phyloP scores from a whole-genome alignment of 805 yeast species.

The Wickerhamiella australiensis region DNA sequence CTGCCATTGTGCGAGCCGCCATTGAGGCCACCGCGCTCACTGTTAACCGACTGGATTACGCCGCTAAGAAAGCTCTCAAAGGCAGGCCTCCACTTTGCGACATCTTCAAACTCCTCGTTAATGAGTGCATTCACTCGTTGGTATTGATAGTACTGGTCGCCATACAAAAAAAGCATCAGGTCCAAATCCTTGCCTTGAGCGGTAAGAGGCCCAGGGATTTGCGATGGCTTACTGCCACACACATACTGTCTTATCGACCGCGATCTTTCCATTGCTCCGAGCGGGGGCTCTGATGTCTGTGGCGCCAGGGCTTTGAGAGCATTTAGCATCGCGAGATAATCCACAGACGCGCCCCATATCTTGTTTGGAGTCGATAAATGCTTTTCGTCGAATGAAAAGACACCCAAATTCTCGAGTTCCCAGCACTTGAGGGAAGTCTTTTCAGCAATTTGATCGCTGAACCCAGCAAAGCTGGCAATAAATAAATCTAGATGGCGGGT shows the following conservation, averaged over 20 bases:
- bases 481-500: not conserved
- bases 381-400: not conserved
- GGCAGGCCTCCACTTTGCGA: not conserved
- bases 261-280: slow-evolving; percentile 1
- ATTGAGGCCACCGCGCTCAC: not conserved
- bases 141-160: not conserved
- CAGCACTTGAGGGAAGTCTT: not conserved
- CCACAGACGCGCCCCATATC: slow-evolving; percentile 2
- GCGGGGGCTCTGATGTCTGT: not conserved
- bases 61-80: not conserved
- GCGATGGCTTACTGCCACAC: not conserved
- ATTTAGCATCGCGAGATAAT: not conserved
- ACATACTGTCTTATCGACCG: not conserved
- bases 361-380: not conserved
- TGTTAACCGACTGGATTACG: not conserved
- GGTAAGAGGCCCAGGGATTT: slow-evolving; percentile 3
- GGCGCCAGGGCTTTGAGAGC: not conserved
- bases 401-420: not conserved
- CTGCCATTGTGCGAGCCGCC: not conserved
- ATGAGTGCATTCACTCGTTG: not conserved
- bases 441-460: not conserved
- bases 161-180: not conserved
- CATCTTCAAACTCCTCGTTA: not conserved
- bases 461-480: not conserved
- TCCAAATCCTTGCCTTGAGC: not conserved